These are phyloP conservation scores for Neostapfia colusana DNA, from an alignment of 176 grass and related monocot species.

Conservation along the genomic window DNA sequence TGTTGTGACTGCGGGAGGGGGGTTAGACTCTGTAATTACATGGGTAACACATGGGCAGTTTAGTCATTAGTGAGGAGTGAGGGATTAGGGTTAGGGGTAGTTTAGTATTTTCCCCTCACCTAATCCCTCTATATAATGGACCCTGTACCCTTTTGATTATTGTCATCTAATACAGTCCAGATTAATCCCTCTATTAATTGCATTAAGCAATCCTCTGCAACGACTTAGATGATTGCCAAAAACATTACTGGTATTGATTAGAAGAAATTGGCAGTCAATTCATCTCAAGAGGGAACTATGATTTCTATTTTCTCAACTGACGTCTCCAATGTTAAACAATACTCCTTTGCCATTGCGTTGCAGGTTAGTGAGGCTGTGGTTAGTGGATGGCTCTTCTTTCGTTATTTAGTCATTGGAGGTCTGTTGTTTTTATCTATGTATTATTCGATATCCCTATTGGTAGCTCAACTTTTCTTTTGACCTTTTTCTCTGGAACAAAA, in stretches of 20 bases:
- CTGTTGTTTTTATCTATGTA: constrained; percentile 29
- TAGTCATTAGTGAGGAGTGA: too few species aligned
- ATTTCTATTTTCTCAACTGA: constrained; percentile 16
- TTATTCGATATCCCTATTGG: neutral
- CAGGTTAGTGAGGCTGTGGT: constrained; percentile 98
- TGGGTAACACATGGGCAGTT: too few species aligned
- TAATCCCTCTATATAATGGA: too few species aligned
- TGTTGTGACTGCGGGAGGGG: too few species aligned
- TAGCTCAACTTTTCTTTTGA: neutral
- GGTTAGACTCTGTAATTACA: too few species aligned
- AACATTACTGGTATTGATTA: constrained; percentile 10
- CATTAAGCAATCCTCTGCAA: neutral
- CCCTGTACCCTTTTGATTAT: too few species aligned
- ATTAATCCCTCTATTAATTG: too few species aligned
- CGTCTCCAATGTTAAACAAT: constrained; percentile 1
- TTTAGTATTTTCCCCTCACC: too few species aligned
- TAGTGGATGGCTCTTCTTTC: constrained; percentile 97
- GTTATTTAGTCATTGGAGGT: constrained; percentile 99
- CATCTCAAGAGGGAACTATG: constrained; percentile 7
- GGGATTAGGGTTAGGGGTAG: too few species aligned
- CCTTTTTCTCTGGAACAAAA: neutral
- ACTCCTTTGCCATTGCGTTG: constrained; percentile 30
- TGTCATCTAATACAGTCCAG: too few species aligned
- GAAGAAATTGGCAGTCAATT: constrained; percentile 1
- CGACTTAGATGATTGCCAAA: constrained; percentile 2